Evolutionary conservation across 148 eudicot genomes (phyloP), one percentile per base, ranked within the genome.

Genomic region (Chenopodium quinoa): DNA sequence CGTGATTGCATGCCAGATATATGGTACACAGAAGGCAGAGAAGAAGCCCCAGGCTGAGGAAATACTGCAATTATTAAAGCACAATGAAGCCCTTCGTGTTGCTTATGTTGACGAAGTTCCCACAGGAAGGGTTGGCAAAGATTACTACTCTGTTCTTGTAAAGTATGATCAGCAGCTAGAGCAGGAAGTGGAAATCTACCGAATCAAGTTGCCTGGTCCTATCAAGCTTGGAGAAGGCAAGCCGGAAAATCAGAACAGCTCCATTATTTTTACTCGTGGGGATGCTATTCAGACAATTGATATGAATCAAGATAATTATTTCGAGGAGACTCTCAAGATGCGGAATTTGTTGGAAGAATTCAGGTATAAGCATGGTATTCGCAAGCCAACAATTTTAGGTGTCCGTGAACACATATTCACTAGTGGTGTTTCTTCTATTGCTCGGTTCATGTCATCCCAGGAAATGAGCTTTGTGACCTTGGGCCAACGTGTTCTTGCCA

Each of bases 181-280:
- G 71, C 92, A 72, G 82, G 98, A 94, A 87, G 97, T 94, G 76
- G 98, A 94, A 91, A 89, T 94, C 27, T 94, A 90, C 82, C 88
- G 98, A 76, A 91, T 94, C 44, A 91, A 85, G 86, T 87, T 94
- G 83, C 98, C 98, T 77, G 98, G 98, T 76, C 97, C 97, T 12
- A 81, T 94, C 69, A 94, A 94, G 87, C 89, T 94, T 54, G 98
- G 98, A 81, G 98, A 94, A 90, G 97, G 97, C 71, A 94, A 94
- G 79, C 98, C 98, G 14, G 98, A 94, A 83, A 94, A 94, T 85
- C 98, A 94, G 85, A 94, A 94, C 87, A 97, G 93, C 90, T 97
- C 98, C 56, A 69, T 91, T 75, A 94, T 94, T 8, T 94, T 93
- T 84, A 94, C 95, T 52, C 89, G 98, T 71, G 98, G 98, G 44